These are phyloP conservation scores for Geranium rotundifolium DNA, from an alignment of 345 rosid species.

Conservation along the genomic window DNA sequence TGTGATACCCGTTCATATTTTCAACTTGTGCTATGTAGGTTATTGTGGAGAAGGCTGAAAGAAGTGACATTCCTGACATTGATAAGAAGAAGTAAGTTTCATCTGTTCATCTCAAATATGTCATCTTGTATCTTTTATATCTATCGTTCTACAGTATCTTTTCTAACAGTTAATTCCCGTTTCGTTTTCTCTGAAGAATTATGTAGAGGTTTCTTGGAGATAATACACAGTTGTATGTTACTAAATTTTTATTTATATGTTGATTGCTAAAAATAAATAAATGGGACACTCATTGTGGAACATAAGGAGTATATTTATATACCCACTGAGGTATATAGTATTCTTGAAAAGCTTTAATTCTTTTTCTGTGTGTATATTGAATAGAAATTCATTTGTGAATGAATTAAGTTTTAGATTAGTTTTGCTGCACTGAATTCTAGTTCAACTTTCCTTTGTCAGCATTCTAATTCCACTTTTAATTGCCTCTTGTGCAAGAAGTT, in stretches of 20 bases:
- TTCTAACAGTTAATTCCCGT: neutral
- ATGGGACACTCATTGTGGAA: too few relatives aligned
- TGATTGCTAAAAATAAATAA: too few relatives aligned
- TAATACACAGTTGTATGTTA: neutral
- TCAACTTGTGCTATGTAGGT: slow-evolving; percentile 16
- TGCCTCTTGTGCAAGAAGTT: too few relatives aligned
- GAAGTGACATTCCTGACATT: slow-evolving; percentile 37
- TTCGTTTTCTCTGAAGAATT: neutral
- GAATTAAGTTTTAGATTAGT: too few relatives aligned
- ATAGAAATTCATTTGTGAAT: too few relatives aligned
- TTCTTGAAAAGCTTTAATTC: too few relatives aligned
- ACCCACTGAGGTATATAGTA: too few relatives aligned
- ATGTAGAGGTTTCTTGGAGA: neutral
- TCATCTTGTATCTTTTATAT: neutral
- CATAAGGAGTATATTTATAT: too few relatives aligned
- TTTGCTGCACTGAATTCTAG: too few relatives aligned
- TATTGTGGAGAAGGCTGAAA: slow-evolving; percentile 42
- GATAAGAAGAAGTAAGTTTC: slow-evolving; percentile 38
- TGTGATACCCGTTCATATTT: neutral
- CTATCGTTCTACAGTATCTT: neutral
- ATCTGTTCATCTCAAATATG: neutral
- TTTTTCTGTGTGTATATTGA: too few relatives aligned
- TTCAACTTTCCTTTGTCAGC: too few relatives aligned
- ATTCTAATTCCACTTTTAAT: too few relatives aligned
- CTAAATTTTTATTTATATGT: neutral